phyloP scores from a whole-genome alignment of 2,329 filamentous ascomycete species.

The Colletotrichum musae region DNA sequence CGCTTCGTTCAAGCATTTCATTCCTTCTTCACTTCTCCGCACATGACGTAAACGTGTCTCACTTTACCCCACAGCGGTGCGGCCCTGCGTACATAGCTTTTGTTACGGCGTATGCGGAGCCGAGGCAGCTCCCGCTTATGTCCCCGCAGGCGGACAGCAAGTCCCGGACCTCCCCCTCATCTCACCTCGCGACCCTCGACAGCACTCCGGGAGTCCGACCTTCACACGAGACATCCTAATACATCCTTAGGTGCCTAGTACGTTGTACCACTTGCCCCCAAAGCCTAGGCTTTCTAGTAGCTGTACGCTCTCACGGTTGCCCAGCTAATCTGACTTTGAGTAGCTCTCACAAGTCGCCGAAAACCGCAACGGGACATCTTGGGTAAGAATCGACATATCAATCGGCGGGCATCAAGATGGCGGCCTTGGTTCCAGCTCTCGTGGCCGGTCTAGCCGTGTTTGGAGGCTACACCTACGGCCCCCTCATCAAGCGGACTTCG shows the following conservation, averaged over 20 bases:
- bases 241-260: neutral
- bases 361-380: no score
- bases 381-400: no score
- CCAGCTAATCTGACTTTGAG: no score
- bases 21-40: slow-evolving; percentile 12
- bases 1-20: neutral
- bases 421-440: slow-evolving; percentile 20
- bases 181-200: neutral
- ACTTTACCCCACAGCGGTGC: neutral
- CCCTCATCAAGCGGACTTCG: slow-evolving; percentile 2
- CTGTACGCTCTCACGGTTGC: no score
- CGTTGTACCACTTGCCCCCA: no score
- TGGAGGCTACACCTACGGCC: slow-evolving; percentile 27
- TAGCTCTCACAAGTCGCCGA: no score
- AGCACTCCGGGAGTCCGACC: neutral
- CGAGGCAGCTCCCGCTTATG: slow-evolving; percentile 2
- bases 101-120: slow-evolving; percentile 15
- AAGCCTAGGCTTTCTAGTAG: no score
- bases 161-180: slow-evolving; percentile 8
- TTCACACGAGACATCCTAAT: neutral
- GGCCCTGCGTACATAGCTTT: slow-evolving; percentile 4
- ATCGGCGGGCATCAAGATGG: slow-evolving; percentile 13
- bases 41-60: slow-evolving; percentile 26
- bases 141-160: neutral
- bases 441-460: slow-evolving; percentile 33